A percentile compares a stretch with the other conserved stretches of the same genome.
Evolutionary conservation across 2,329 filamentous ascomycete genomes (phyloP).

Genomic region (Gliomastix tumulicola): DNA sequence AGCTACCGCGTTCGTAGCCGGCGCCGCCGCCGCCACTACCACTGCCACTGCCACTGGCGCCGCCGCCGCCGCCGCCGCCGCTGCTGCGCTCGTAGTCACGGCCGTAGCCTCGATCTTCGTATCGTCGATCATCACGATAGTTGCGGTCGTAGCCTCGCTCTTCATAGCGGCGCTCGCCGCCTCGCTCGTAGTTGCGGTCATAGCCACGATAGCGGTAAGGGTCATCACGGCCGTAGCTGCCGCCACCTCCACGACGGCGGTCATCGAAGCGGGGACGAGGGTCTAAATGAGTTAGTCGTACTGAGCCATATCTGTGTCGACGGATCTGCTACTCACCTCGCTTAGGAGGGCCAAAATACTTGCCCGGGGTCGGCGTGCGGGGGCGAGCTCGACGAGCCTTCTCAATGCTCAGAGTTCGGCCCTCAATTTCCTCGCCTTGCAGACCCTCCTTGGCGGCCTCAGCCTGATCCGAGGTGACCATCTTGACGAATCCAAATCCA

Average conservation of each 20-base stretch:
- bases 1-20: constrained; percentile 42
- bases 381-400: constrained; percentile 94
- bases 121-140: constrained; percentile 37
- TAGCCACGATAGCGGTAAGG: constrained; percentile 44
- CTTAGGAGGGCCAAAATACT: constrained; percentile 98
- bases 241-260: constrained; percentile 51
- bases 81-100: constrained; percentile 52
- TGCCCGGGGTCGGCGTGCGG: constrained; percentile 93
- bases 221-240: constrained; percentile 45
- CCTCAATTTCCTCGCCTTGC: constrained; percentile 91
- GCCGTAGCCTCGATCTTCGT: constrained; percentile 39
- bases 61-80: constrained; percentile 39
- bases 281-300: constrained; percentile 15
- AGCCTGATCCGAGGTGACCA: constrained; percentile 90
- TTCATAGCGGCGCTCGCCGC: constrained; percentile 40
- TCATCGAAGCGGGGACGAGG: constrained; percentile 47
- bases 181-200: constrained; percentile 40
- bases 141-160: constrained; percentile 43
- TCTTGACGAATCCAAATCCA: constrained; percentile 98
- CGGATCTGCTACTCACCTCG: constrained; percentile 59
- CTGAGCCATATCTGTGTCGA: no score
- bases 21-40: constrained; percentile 54
- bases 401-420: constrained; percentile 94
- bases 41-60: no score
- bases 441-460: constrained; percentile 95